Conservation (phyloP, 148 eudicot species). For the Chenopodium berlandieri region DNA sequence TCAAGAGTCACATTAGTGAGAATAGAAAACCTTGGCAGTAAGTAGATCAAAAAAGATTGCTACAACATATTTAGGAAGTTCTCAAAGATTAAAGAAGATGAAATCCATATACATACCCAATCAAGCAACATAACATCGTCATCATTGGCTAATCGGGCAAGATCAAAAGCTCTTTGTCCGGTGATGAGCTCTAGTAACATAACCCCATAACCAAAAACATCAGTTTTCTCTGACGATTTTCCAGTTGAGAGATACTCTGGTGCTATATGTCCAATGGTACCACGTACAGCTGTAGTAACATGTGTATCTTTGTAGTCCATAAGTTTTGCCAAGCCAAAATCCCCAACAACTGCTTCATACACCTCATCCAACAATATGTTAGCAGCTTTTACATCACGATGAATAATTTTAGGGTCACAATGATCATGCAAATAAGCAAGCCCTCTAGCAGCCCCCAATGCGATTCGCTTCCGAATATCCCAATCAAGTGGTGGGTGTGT, state of each 20-base stretch:
- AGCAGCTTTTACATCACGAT: constrained; percentile 55
- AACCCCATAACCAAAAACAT: constrained; percentile 54
- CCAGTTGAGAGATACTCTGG: constrained; percentile 56
- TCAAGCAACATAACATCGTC: constrained; percentile 55
- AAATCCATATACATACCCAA: constrained; percentile 35
- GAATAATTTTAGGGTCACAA: constrained; percentile 48
- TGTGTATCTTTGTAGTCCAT: constrained; percentile 54
- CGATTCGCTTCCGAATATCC: constrained; percentile 42
- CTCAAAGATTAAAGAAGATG: background rate
- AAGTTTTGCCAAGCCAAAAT: constrained; percentile 48
- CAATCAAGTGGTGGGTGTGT: constrained; percentile 37
- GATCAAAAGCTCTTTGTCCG: constrained; percentile 57
- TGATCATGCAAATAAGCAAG: constrained; percentile 52
- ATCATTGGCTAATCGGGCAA: constrained; percentile 57
- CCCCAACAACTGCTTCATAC: constrained; percentile 52
- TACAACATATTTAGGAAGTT: background rate
- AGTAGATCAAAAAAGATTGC: background rate
- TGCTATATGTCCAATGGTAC: constrained; percentile 51
- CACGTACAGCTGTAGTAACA: constrained; percentile 54
- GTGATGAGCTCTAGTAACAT: constrained; percentile 58
- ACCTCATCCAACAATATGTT: constrained; percentile 47
- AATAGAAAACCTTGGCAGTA: background rate
- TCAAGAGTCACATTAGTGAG: background rate
- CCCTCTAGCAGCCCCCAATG: constrained; percentile 46
- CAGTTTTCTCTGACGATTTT: constrained; percentile 53